phyloP scores from a whole-genome alignment of 177 flowering plant species.

The Vitis hybrid region DNA sequence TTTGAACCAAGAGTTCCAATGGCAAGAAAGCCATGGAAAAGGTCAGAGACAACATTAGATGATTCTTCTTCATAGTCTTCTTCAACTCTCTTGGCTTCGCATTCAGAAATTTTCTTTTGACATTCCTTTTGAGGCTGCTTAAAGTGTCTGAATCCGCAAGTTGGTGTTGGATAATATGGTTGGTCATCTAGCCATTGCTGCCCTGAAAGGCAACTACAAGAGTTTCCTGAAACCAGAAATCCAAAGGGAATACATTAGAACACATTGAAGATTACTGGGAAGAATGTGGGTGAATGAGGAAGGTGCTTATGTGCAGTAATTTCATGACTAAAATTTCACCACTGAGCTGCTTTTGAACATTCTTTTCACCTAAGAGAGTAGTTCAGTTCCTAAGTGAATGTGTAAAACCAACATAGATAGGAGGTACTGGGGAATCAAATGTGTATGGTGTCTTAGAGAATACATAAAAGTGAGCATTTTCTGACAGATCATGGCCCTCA shows the following conservation, averaged over 20 bases:
- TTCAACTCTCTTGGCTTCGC: slow-evolving; percentile 8
- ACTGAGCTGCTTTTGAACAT: no score
- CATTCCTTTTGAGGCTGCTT: slow-evolving; percentile 7
- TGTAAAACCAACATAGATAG: no score
- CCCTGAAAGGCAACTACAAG: slow-evolving; percentile 27
- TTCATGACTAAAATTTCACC: no score
- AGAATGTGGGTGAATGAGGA: not conserved
- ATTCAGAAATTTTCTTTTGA: slow-evolving; percentile 10
- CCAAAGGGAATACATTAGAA: slow-evolving; percentile 3
- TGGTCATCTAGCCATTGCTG: slow-evolving; percentile 23
- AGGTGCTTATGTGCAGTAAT: no score
- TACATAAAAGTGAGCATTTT: no score
- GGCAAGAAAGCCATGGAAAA: slow-evolving; percentile 45
- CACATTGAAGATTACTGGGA: not conserved
- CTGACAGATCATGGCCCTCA: no score
- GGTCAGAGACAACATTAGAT: slow-evolving; percentile 18
- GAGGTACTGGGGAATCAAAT: no score
- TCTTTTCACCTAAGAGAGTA: no score
- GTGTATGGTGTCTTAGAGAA: no score
- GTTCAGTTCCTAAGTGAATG: no score
- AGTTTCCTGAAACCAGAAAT: slow-evolving; percentile 31
- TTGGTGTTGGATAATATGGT: slow-evolving; percentile 16
- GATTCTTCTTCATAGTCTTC: slow-evolving; percentile 19
- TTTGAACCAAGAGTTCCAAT: slow-evolving; percentile 47
- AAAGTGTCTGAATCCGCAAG: slow-evolving; percentile 9